Evolutionary conservation across 73 alveolate species (phyloP).

Genomic region (Blepharisma japonicum): DNA sequence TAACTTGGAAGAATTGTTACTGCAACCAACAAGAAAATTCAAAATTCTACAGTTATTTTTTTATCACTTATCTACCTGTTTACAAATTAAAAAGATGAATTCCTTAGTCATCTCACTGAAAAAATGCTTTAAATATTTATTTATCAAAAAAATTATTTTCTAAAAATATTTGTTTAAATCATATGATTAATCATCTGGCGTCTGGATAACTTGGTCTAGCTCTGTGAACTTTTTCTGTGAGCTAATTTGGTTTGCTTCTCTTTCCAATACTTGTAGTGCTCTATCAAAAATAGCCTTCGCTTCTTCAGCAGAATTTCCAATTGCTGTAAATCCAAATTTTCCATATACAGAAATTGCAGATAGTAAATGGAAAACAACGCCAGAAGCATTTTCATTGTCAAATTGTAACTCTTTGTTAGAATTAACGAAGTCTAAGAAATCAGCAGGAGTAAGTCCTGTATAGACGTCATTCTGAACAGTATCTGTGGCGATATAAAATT

Average conservation of each 20-base stretch:
- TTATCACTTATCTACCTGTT: too few species aligned
- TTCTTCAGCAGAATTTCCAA: constrained; percentile 1
- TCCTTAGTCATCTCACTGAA: too few species aligned
- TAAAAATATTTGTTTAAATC: too few species aligned
- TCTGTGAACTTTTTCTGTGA: background rate
- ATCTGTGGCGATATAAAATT: constrained; percentile 6
- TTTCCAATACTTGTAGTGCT: background rate
- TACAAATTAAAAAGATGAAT: too few species aligned
- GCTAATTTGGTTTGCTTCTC: background rate
- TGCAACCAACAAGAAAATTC: too few species aligned
- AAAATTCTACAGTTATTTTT: too few species aligned
- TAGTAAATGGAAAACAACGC: constrained; percentile 3
- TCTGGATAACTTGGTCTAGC: background rate
- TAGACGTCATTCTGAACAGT: background rate
- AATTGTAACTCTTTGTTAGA: background rate
- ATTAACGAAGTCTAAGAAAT: background rate
- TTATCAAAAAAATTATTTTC: too few species aligned
- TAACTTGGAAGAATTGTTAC: too few species aligned
- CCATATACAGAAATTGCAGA: constrained; percentile 6
- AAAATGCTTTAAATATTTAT: too few species aligned
- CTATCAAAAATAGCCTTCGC: background rate
- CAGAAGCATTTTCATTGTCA: background rate
- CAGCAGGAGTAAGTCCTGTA: background rate
- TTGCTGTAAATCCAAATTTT: constrained; percentile 5
- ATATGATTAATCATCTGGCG: too few species aligned